A percentile compares a stretch with the other conserved stretches of the same genome.
Evolutionary conservation across 192 early-diverging fungal genomes (phyloP).

Genomic region (Mortierella hygrophila): DNA sequence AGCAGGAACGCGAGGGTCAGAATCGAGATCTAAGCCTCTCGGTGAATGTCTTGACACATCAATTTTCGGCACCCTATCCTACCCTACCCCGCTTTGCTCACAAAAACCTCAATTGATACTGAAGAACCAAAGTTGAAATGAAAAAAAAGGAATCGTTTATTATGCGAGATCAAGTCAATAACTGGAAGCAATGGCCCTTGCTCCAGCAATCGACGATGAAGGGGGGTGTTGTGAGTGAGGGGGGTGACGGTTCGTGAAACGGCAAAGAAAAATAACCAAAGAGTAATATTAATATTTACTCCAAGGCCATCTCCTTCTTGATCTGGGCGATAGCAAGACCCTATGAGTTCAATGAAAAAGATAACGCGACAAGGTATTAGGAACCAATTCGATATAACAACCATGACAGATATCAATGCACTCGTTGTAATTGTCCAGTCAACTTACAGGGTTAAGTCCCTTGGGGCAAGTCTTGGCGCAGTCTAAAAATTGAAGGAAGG

Average conservation of each 20-base stretch:
- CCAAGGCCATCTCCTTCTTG: constrained; percentile 92
- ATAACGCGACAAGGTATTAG: not conserved
- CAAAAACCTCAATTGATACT: not conserved
- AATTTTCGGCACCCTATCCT: not conserved
- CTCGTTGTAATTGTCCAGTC: not conserved
- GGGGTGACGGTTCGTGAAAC: not conserved
- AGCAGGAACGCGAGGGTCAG: not conserved
- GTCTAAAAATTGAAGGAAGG: constrained; percentile 55
- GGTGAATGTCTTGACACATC: not conserved
- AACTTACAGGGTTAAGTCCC: constrained; percentile 88
- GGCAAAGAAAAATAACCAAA: not conserved
- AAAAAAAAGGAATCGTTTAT: constrained; percentile 19
- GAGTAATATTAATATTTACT: constrained; percentile 55
- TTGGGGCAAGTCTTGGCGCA: constrained; percentile 98
- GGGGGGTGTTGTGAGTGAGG: not conserved
- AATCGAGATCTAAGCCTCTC: not conserved
- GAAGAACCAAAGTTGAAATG: not conserved
- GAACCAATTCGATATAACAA: not conserved
- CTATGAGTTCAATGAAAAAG: constrained; percentile 20
- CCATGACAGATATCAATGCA: not conserved
- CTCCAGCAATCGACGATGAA: not conserved
- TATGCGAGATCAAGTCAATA: constrained; percentile 9
- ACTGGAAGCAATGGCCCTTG: not conserved
- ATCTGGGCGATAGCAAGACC: constrained; percentile 96
- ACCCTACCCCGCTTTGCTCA: not conserved